Percentiles rank a stretch among this genome's conserved stretches.
phyloP scores from a whole-genome alignment of 108 stramenopile species.

The Pelagomonas calceolata region DNA sequence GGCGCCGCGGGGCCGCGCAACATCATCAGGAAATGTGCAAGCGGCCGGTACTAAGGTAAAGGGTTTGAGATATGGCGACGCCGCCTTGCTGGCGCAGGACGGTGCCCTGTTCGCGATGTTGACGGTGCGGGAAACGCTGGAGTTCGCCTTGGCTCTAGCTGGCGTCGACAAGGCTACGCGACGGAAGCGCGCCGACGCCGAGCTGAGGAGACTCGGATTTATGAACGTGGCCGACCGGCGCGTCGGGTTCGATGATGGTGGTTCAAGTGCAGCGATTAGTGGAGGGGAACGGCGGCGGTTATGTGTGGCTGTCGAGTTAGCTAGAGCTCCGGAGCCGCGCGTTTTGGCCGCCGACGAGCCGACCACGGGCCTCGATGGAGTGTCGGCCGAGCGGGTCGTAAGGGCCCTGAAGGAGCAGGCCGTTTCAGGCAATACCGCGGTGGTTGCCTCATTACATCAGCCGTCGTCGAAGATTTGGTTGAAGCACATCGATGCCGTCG shows the following conservation, averaged over 20 bases:
- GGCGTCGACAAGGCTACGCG: background rate
- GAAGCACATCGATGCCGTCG: constrained; percentile 1
- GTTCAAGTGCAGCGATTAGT: constrained; percentile 30
- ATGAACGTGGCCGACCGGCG: constrained; percentile 35
- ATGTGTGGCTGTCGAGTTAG: constrained; percentile 59
- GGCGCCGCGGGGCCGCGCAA: background rate
- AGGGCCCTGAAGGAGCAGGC: constrained; percentile 38
- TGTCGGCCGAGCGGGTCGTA: constrained; percentile 52
- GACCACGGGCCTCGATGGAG: constrained; percentile 63
- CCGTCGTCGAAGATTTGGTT: constrained; percentile 1
- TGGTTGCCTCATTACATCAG: constrained; percentile 7
- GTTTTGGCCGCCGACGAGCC: constrained; percentile 51
- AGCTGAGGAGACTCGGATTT: constrained; percentile 50
- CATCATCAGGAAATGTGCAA: background rate
- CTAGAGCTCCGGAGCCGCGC: constrained; percentile 2
- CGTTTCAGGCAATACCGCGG: constrained; percentile 46
- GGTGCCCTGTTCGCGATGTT: constrained; percentile 67
- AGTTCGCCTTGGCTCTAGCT: constrained; percentile 30
- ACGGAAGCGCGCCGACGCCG: constrained; percentile 25
- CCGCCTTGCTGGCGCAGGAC: constrained; percentile 65
- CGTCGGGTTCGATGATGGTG: constrained; percentile 40
- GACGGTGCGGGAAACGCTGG: constrained; percentile 60
- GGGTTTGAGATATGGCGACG: constrained; percentile 24
- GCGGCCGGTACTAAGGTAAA: background rate
- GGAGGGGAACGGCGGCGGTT: constrained; percentile 71